phyloP scores from a whole-genome alignment of 1,284 basidiomycete species.

The Moniliella sp. region DNA sequence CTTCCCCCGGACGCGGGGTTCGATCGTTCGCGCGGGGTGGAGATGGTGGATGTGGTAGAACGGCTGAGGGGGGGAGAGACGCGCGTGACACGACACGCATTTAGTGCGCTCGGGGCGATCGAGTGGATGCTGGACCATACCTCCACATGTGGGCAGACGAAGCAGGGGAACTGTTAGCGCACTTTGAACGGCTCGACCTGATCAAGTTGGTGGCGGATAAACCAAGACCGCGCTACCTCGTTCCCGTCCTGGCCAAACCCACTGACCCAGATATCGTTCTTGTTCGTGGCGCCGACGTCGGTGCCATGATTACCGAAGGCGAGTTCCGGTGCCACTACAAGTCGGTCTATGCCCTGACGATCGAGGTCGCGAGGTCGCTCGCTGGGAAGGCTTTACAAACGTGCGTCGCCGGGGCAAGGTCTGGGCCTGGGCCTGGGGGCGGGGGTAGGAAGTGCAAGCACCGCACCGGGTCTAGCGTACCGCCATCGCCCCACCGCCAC shows the following conservation, averaged over 20 bases:
- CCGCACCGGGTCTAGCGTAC: no score
- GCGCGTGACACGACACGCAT: constrained; percentile 46
- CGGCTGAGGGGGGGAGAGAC: constrained; percentile 33
- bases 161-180: constrained; percentile 84
- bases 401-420: no score
- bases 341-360: constrained; percentile 83
- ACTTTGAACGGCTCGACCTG: constrained; percentile 83
- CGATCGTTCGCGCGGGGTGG: constrained; percentile 38
- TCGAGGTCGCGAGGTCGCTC: constrained; percentile 59
- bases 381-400: constrained; percentile 41
- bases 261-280: constrained; percentile 13
- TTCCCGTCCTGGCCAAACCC: no score
- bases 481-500: no score
- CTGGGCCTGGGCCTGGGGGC: no score
- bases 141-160: constrained; percentile 82
- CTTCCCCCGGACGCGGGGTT: constrained; percentile 13
- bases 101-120: constrained; percentile 60
- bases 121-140: constrained; percentile 97
- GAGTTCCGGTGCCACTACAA: constrained; percentile 86
- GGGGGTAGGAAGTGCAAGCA: no score
- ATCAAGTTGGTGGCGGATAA: constrained; percentile 54
- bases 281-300: constrained; percentile 17
- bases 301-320: constrained; percentile 9
- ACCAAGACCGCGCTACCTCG: constrained; percentile 30
- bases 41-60: constrained; percentile 45